Base-by-base conservation (phyloP, 257 asterid species). In the Ophiorrhiza pumila region DNA sequence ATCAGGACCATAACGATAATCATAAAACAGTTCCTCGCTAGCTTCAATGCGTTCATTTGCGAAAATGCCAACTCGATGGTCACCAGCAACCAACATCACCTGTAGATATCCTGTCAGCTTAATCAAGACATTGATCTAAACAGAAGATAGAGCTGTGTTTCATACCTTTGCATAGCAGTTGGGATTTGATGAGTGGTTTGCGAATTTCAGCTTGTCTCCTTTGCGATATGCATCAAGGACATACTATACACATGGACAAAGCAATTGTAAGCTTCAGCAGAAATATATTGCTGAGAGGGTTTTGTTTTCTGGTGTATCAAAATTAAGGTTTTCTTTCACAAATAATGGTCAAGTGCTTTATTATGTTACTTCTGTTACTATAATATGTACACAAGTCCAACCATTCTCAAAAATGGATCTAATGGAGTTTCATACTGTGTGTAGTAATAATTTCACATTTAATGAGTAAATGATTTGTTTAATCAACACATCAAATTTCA, bases 91-190 rank as follows among this genome's bases (percentile, higher is more conserved):
- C 79, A 86, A 58, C 92, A 90, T 90, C 41, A 95, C 92, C 99
- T 95, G 83, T 47, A 69, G 55, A 42, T 41, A 65, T 65, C 27
- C 62, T 35, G 32, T 74, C 71, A 79, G 79, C 56, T 53, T 39
- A 58, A 29, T 4, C 52, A 65, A 49, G 35, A 57, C 20, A 32
- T 58, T 39, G 17, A 39, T 34, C 31, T 14, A 57, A 46, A 71
- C 55, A 45, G 58, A 71, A 75, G 59, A 73, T 27, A 1, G 22
- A 78, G 53, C 45, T 61, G 52, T 47, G n/a, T n/a, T n/a, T n/a
- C n/a, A n/a, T 88, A 92, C 99, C 97, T 90, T 92, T 5, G 97
- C 97, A 37, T 87, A 87, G 66, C 99, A 95, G 80, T 95, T 95
- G 18, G 99, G 99, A 56, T 88, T 85, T 53, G 98, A 74, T 0